Evolutionary conservation across 345 rosid genomes (phyloP), one percentile per base, ranked within the genome.

Genomic region (Kernera saxatilis): DNA sequence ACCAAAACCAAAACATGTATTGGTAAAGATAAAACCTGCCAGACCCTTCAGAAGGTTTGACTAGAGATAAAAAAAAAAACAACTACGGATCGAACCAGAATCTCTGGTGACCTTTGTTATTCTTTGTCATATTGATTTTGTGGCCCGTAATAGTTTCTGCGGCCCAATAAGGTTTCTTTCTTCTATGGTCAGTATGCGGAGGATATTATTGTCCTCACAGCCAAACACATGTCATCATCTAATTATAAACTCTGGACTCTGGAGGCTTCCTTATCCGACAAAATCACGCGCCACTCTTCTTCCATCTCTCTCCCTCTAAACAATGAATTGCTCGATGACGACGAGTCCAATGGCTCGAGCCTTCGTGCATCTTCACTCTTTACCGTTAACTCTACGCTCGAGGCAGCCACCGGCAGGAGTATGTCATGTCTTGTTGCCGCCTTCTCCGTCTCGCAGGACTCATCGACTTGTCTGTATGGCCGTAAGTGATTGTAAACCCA

Each of bases 391-490:
- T 30, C 55, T 8, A 51, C 76, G 49, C 53, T 74, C 79, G 45
- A 37, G 53, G 18, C 61, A 32, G 7, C 73, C 49, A 45, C 62
- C 54, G 37, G 22, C 72, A 26, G 80, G 76, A 40, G 50, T 64
- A 33, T 69, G 75, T 60, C 22, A 61, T 8, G 54, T 69, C 44
- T 56, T 67, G 19, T 77, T 75, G 57, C 73, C 77, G 12, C 81
- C 78, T 33, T 79, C 57, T 26, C 81, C 70, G 8, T 32, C 68
- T 12, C 75, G 59, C 39, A 74, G 66, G 41, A 67, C 80, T 70
- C 83, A 72, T n/a, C 80, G 89, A 61, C 78, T 87, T 77, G 78
- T 86, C 60, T 93, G 98, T 85, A 88, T 80, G 94, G 97, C 94
- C 76, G 98, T 90, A 72, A 49, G 95, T 85, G 26, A 21, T 71